Evolutionary conservation across 2,329 filamentous ascomycete genomes (phyloP).

Genomic region (Pseudogymnoascus verrucosus): DNA sequence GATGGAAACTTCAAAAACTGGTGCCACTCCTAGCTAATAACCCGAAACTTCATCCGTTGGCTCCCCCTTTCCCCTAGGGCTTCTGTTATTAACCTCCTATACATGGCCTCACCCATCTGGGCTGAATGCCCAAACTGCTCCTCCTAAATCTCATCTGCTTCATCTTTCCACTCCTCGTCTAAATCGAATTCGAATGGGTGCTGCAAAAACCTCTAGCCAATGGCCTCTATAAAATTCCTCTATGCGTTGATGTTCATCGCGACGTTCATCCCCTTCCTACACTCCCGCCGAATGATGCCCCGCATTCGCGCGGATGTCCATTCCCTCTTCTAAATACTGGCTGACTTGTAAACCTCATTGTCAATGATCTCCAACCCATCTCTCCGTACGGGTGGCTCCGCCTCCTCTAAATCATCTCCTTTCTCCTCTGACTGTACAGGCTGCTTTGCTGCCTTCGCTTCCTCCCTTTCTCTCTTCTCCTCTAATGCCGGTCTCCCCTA

Average conservation of each 20-base stretch:
- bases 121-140: too few species aligned
- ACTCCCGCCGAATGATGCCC: neutral
- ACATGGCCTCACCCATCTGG: too few species aligned
- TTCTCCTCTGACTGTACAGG: neutral
- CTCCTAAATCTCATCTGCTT: too few species aligned
- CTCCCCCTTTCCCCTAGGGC: too few species aligned
- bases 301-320: neutral
- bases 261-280: neutral
- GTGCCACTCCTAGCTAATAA: too few species aligned
- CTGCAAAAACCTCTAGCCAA: neutral
- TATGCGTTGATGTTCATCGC: neutral
- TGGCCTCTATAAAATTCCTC: neutral
- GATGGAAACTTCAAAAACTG: too few species aligned
- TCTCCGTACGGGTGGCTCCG: neutral
- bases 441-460: neutral
- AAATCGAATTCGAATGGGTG: too few species aligned
- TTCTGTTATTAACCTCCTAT: too few species aligned
- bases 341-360: neutral
- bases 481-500: neutral
- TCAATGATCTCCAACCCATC: neutral
- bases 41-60: too few species aligned
- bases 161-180: too few species aligned
- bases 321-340: neutral
- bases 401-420: neutral
- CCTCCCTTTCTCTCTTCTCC: neutral